Evolutionary conservation across 1,284 basidiomycete species (phyloP).

Genomic region (Pseudozyma sp.): DNA sequence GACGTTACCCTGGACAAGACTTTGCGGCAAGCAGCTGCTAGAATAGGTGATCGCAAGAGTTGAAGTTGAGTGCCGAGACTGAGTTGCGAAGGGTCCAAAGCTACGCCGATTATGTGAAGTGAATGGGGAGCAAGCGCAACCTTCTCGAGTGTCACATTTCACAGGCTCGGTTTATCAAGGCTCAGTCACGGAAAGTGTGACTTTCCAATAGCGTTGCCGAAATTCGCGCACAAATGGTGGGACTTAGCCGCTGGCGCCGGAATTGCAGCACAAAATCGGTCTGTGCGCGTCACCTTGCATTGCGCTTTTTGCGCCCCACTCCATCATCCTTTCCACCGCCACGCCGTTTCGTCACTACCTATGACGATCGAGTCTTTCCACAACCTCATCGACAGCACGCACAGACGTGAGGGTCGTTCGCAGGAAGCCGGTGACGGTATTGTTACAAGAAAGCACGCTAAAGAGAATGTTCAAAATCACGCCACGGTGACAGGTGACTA

Average conservation of each 20-base stretch:
- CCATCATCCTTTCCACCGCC: background rate
- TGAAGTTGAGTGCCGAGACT: background rate
- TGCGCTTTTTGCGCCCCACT: constrained; percentile 4
- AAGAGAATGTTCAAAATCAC: constrained; percentile 1
- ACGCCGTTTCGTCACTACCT: no score
- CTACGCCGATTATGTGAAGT: background rate
- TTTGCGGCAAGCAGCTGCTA: background rate
- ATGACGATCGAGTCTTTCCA: no score
- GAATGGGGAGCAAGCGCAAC: background rate
- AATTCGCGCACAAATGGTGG: constrained; percentile 5
- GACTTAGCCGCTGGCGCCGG: background rate
- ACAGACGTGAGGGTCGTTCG: no score
- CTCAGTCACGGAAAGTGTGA: constrained; percentile 6
- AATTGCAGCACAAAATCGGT: constrained; percentile 8
- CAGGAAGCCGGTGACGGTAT: constrained; percentile 14
- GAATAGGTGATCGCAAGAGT: background rate
- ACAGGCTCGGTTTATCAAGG: background rate
- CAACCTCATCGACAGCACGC: no score
- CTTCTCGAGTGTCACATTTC: constrained; percentile 11
- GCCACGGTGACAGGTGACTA: background rate
- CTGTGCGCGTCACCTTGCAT: constrained; percentile 40
- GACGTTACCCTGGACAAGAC: no score
- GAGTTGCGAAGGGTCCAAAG: background rate
- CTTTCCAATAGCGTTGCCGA: constrained; percentile 1
- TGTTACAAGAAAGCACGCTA: constrained; percentile 31